Evolutionary conservation across 2,329 filamentous ascomycete genomes (phyloP).

Genomic region (Trichoderma cornu-damae): DNA sequence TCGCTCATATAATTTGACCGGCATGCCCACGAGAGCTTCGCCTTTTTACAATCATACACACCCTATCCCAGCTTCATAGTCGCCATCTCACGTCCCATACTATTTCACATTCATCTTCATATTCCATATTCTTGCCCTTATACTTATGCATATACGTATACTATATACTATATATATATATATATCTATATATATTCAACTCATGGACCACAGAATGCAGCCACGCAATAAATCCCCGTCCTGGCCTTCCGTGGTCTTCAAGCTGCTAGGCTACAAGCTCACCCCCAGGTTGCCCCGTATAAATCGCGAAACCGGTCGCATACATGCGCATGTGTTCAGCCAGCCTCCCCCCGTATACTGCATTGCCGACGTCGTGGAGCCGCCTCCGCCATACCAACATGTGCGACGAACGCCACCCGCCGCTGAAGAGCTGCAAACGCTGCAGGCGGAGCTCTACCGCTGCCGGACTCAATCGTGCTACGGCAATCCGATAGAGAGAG

Average conservation of each 20-base stretch:
- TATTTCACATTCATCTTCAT: too few relatives aligned
- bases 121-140: too few relatives aligned
- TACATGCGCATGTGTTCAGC: too few relatives aligned
- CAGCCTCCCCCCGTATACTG: constrained; percentile 1
- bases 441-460: not conserved
- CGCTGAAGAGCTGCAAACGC: not conserved
- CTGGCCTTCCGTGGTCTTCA: too few relatives aligned
- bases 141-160: not conserved
- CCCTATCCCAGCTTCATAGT: too few relatives aligned
- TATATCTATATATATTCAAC: not conserved
- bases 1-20: not conserved
- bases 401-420: not conserved
- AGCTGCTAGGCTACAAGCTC: not conserved
- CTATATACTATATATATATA: not conserved
- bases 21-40: not conserved
- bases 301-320: too few relatives aligned
- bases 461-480: not conserved
- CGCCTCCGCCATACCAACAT: constrained; percentile 20
- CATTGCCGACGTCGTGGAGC: constrained; percentile 14
- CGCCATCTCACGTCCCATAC: not conserved
- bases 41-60: not conserved
- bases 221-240: too few relatives aligned
- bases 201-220: not conserved
- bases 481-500: not conserved
- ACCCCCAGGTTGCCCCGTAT: not conserved